phyloP scores from a whole-genome alignment of 495 filamentous ascomycete genomes.

The Wilcoxina mikolae region DNA sequence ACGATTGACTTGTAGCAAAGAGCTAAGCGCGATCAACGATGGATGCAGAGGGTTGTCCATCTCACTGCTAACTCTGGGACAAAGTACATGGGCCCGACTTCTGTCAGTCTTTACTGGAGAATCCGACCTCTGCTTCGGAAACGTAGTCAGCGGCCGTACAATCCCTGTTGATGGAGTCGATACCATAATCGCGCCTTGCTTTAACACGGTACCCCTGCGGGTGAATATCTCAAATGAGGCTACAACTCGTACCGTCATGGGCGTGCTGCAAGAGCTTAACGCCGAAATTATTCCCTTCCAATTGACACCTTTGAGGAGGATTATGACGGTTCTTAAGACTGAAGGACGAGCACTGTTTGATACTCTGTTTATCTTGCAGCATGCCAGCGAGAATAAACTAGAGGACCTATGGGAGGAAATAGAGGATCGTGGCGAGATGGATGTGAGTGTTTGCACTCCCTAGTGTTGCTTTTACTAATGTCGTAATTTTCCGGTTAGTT shows the following conservation, averaged over 20 bases:
- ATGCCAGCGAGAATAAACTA: slow-evolving; percentile 31
- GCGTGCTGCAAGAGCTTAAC: slow-evolving; percentile 42
- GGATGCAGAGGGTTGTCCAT: slow-evolving; percentile 39
- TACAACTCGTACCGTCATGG: slow-evolving; percentile 40
- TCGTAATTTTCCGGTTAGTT: no score
- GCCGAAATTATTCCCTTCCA: slow-evolving; percentile 46
- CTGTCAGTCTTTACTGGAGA: slow-evolving; percentile 39
- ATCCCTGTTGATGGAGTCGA: slow-evolving; percentile 49
- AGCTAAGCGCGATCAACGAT: slow-evolving; percentile 36
- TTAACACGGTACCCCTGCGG: slow-evolving; percentile 75
- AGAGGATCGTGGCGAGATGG: slow-evolving; percentile 59
- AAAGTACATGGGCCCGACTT: slow-evolving; percentile 52
- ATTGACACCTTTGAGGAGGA: slow-evolving; percentile 49
- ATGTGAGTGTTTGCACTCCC: slow-evolving; percentile 35
- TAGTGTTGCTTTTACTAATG: slow-evolving; percentile 11
- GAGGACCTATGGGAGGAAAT: slow-evolving; percentile 47
- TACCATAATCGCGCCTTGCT: slow-evolving; percentile 65
- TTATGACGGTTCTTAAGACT: slow-evolving; percentile 36
- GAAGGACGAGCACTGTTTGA: slow-evolving; percentile 48
- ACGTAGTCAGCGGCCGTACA: slow-evolving; percentile 58
- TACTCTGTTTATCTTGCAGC: slow-evolving; percentile 60
- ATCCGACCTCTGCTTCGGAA: slow-evolving; percentile 66
- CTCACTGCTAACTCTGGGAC: slow-evolving; percentile 48
- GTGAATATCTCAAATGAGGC: slow-evolving; percentile 33
- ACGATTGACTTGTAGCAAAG: slow-evolving; percentile 11